These are phyloP conservation scores for Sporisorium iseilematis-ciliati DNA, from an alignment of 1,284 basidiomycete species.

Conservation along the genomic window DNA sequence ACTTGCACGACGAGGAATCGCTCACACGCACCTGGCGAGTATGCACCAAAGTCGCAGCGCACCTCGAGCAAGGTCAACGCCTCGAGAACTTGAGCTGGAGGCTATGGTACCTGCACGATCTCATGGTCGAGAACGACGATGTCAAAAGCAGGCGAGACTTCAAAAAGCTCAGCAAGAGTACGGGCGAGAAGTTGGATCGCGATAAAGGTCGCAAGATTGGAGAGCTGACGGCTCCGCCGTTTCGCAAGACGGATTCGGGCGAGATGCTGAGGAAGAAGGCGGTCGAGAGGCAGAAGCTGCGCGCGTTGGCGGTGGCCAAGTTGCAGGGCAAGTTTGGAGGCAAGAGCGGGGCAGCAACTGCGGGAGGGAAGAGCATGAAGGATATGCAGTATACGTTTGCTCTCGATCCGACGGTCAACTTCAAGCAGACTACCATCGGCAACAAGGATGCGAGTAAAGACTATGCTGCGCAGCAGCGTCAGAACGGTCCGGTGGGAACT, in stretches of 20 bases:
- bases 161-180: conserved; percentile 45
- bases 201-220: conserved; percentile 48
- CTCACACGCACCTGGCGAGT: conserved; percentile 52
- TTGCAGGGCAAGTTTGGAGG: conserved; percentile 37
- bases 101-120: conserved; percentile 57
- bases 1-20: conserved; percentile 57
- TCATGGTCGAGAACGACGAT: conserved; percentile 53
- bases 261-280: conserved; percentile 50
- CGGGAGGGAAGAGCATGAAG: conserved; percentile 42
- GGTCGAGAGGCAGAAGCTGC: conserved; percentile 45
- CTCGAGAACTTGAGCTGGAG: conserved; percentile 63
- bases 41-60: conserved; percentile 55
- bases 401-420: conserved; percentile 46
- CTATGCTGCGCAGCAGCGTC: conserved; percentile 31
- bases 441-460: conserved; percentile 39
- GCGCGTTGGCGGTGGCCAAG: conserved; percentile 50
- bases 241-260: conserved; percentile 51
- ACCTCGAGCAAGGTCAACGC: conserved; percentile 62
- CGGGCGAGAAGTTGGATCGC: conserved; percentile 53
- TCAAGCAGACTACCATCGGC: conserved; percentile 46
- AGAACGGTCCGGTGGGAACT: conserved; percentile 37
- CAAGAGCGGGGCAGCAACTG: conserved; percentile 7
- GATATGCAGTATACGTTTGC: conserved; percentile 51
- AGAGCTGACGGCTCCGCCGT: conserved; percentile 52
- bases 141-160: conserved; percentile 46